phyloP scores from a whole-genome alignment of 2,329 filamentous ascomycete genomes.

The Alternaria dauci region DNA sequence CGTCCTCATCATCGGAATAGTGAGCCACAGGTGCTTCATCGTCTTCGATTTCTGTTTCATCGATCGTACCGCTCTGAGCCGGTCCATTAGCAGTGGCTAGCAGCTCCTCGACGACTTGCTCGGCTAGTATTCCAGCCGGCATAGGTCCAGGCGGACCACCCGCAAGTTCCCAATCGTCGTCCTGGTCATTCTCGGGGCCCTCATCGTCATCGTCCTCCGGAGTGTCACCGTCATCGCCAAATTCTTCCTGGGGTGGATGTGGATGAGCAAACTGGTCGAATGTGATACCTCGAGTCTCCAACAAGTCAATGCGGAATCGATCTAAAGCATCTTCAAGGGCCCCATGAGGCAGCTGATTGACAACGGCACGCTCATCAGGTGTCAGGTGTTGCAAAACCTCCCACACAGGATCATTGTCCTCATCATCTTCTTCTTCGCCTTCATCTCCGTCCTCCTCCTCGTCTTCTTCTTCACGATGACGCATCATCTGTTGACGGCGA shows the following conservation, averaged over 20 bases:
- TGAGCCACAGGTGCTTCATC: not conserved
- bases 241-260: not conserved
- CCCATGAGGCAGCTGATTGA: conserved; percentile 19
- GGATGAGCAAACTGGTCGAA: conserved; percentile 10
- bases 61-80: not conserved
- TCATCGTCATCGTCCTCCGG: not conserved
- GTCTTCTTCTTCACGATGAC: conserved; percentile 14
- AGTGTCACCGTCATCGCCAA: not conserved
- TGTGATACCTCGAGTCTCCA: conserved; percentile 24
- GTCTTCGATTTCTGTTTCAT: not conserved
- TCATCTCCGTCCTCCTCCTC: conserved; percentile 15
- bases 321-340: conserved; percentile 25
- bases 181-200: not conserved
- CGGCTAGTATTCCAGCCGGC: not conserved
- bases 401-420: conserved; percentile 14
- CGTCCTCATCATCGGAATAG: not conserved
- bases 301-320: conserved; percentile 28
- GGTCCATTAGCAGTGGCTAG: too few relatives aligned
- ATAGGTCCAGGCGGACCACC: not conserved
- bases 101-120: not conserved
- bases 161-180: not conserved
- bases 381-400: conserved; percentile 29
- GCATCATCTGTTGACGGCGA: conserved; percentile 21
- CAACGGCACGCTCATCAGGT: conserved; percentile 12
- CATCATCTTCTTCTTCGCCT: conserved; percentile 7